Evolutionary conservation across 805 yeast genomes (phyloP).

Genomic region (Hanseniaspora nectarophila): DNA sequence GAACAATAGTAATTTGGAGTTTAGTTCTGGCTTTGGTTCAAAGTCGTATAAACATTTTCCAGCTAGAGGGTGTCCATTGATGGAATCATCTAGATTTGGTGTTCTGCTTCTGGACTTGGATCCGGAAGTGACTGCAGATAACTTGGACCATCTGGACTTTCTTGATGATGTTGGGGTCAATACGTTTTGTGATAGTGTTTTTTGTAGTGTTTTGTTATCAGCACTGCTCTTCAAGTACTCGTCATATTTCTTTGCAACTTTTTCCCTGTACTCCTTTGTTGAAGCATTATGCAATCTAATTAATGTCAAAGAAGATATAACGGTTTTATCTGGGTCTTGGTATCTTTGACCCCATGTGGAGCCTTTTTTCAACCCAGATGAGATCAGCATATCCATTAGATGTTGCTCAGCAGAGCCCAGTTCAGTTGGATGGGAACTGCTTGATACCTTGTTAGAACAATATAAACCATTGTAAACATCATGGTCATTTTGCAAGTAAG

Average conservation of each 20-base stretch:
- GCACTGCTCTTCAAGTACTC: slow-evolving; percentile 18
- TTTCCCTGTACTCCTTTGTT: slow-evolving; percentile 26
- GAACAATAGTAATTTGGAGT: slow-evolving; percentile 65
- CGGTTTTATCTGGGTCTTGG: slow-evolving; percentile 77
- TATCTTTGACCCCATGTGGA: slow-evolving; percentile 82
- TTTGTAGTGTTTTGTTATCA: slow-evolving; percentile 18
- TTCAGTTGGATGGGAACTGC: slow-evolving; percentile 24
- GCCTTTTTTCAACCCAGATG: slow-evolving; percentile 61
- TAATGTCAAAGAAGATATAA: slow-evolving; percentile 56
- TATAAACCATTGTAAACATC: slow-evolving; percentile 66
- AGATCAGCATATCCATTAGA: slow-evolving; percentile 83
- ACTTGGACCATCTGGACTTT: slow-evolving; percentile 51
- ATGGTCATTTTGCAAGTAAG: slow-evolving; percentile 42
- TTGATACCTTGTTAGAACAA: slow-evolving; percentile 27
- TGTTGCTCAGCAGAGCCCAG: slow-evolving; percentile 90
- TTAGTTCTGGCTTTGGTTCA: slow-evolving; percentile 28
- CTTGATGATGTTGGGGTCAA: slow-evolving; percentile 21
- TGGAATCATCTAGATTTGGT: slow-evolving; percentile 24
- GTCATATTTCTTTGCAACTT: slow-evolving; percentile 17
- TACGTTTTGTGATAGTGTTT: background rate
- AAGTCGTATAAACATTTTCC: slow-evolving; percentile 25
- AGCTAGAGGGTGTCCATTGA: slow-evolving; percentile 17
- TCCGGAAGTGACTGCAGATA: slow-evolving; percentile 47
- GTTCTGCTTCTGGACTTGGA: slow-evolving; percentile 43
- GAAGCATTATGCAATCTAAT: slow-evolving; percentile 33